Base-by-base conservation (phyloP, 2,329 filamentous ascomycete species). In the Alternaria sp. region DNA sequence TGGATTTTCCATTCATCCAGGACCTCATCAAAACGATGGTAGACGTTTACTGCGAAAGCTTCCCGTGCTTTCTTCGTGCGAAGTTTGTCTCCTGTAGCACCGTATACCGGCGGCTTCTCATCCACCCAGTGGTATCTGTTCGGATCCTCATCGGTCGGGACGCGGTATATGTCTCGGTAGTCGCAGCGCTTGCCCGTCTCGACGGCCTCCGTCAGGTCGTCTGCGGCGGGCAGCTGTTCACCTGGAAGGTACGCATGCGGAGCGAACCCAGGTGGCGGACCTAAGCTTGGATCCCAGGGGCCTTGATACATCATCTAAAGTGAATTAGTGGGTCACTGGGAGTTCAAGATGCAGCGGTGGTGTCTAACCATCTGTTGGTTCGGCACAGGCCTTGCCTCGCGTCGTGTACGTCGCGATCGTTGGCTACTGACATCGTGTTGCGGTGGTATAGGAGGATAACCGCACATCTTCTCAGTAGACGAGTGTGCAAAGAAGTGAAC, bases 41-140 rank as follows among this genome's bases (percentile, higher is more conserved):
- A 66, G 6, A 58, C 30, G 12, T 66, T 56, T 33, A 69, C 53
- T 4, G 65, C 67, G 41, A 60, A 69, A 15, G 61, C 61, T 41
- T 70, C 67, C 9, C 66, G 67, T 14, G 63, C 57, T 43, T 66
- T 66, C 53, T 64, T 66, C 4, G 63, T 70, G 33, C 66, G 56
- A 12, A 41, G 41, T 12, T 53, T 56, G 15, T 66, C 63, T 4
- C 37, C 41, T 14, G 43, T 64, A 7, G 18, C 20, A 12, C 50
- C 47, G 18, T 62, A 60, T 26, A 60, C n/a, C 4, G 30, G 25
- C 14, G 59, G 53, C 46, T 57, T 58, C 18, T 59, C 49, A 25
- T 69, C 61, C 6, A 64, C 60, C 61, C 56, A 67, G 25, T 60
- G 47, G 30, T 53, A 65, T 20, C 47, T 61, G 23, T 61, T 30